Percentiles rank a stretch among this genome's conserved stretches.
Evolutionary conservation across 345 rosid genomes (phyloP).

Genomic region (Gossypium anomalum): DNA sequence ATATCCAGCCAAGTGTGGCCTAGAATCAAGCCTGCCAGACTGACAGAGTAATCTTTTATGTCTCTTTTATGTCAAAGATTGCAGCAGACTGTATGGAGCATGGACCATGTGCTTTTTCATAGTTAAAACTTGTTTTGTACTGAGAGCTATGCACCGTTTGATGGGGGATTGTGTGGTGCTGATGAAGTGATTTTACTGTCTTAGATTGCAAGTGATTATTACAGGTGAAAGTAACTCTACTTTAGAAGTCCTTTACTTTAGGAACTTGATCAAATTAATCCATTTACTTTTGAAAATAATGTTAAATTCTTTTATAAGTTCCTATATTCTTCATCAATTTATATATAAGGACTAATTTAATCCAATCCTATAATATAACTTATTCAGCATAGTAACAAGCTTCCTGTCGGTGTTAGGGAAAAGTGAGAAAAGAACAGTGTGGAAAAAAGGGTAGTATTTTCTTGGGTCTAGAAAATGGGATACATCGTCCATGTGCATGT

Average conservation of each 20-base stretch:
- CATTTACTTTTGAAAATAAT: too few relatives aligned
- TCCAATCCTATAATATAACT: background rate
- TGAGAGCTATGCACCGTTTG: background rate
- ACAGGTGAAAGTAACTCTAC: too few relatives aligned
- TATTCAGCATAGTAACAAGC: background rate
- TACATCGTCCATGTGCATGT: slow-evolving; percentile 2
- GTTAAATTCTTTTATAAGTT: too few relatives aligned
- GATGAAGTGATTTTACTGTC: background rate
- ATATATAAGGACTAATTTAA: too few relatives aligned
- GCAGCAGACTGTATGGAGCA: too few relatives aligned
- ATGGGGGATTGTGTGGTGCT: background rate
- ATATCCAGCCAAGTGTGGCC: background rate
- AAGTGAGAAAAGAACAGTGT: background rate
- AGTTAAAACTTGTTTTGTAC: background rate
- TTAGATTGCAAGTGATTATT: background rate
- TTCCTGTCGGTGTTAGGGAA: slow-evolving; percentile 10
- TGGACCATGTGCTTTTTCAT: background rate
- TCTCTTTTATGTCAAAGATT: too few relatives aligned
- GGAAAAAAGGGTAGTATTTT: background rate
- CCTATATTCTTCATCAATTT: too few relatives aligned
- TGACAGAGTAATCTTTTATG: too few relatives aligned
- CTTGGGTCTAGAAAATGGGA: background rate
- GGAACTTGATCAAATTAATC: too few relatives aligned
- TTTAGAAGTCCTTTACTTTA: too few relatives aligned
- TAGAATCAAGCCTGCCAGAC: too few relatives aligned